A percentile compares a stretch with the other conserved stretches of the same genome.
These are phyloP conservation scores for Anthracocystis panici-leucophaei DNA, from an alignment of 1,284 basidiomycete species.

Conservation along the genomic window DNA sequence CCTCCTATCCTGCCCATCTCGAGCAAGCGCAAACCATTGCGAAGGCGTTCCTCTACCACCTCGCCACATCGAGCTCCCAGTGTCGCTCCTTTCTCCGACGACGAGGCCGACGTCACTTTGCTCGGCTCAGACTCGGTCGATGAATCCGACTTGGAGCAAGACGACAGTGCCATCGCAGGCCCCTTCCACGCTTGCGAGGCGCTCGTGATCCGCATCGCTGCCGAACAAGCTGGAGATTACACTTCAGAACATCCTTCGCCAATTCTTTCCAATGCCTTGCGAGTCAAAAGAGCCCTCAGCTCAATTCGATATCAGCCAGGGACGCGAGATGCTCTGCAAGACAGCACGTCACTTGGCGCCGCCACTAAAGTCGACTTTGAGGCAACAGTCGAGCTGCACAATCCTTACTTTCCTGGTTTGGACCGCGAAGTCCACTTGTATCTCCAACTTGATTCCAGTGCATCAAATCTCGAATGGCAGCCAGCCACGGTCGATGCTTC, in stretches of 20 bases:
- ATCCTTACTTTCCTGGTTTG: conserved; percentile 38
- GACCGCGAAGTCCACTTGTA: conserved; percentile 41
- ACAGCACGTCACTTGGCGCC: not conserved
- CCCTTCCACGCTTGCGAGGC: conserved; percentile 46
- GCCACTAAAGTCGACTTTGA: conserved; percentile 15
- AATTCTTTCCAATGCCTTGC: conserved; percentile 21
- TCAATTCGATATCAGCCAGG: conserved; percentile 12
- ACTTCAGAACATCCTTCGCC: not conserved
- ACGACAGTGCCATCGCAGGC: conserved; percentile 35
- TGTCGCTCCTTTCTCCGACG: conserved; percentile 14
- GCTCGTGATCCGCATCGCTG: conserved; percentile 32
- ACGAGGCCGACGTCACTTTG: conserved; percentile 37
- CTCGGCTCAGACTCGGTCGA: conserved; percentile 17
- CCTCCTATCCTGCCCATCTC: conserved; percentile 33
- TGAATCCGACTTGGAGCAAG: conserved; percentile 18
- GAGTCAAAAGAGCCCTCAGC: conserved; percentile 15
- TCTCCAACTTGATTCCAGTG: conserved; percentile 16
- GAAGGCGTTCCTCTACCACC: conserved; percentile 6
- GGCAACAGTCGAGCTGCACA: conserved; percentile 17
- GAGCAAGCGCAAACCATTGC: conserved; percentile 1
- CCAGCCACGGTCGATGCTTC: conserved; percentile 31
- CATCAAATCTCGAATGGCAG: conserved; percentile 10
- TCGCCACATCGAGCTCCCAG: conserved; percentile 17
- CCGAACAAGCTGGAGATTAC: conserved; percentile 29
- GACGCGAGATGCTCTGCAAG: not conserved